These are phyloP conservation scores for Pulveroboletus sp. DNA, from an alignment of 768 basidiomycete genomes.

Conservation along the genomic window DNA sequence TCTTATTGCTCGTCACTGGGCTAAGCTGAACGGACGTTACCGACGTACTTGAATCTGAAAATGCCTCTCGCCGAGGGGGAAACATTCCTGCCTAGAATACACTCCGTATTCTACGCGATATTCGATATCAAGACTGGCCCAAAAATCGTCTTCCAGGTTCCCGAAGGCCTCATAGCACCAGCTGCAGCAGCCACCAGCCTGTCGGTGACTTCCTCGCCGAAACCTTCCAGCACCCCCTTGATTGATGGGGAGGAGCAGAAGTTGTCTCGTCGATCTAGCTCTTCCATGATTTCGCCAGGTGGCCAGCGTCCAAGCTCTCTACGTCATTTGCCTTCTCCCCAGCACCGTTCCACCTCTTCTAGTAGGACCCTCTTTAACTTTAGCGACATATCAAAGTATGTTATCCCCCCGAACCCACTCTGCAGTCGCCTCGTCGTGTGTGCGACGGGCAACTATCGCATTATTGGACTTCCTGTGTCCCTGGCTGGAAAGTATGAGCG, in stretches of 20 bases:
- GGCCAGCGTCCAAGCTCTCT: constrained; percentile 42
- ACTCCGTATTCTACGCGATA: constrained; percentile 90
- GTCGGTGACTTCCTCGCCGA: constrained; percentile 32
- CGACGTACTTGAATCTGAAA: background rate
- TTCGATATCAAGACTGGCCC: constrained; percentile 86
- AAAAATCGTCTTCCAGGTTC: constrained; percentile 89
- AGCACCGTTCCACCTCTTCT: constrained; percentile 46
- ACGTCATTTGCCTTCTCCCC: constrained; percentile 38
- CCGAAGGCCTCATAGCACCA: constrained; percentile 76
- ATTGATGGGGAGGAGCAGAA: constrained; percentile 34
- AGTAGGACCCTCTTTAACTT: constrained; percentile 75
- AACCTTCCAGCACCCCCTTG: constrained; percentile 28
- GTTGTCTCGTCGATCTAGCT: constrained; percentile 49
- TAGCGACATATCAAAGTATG: constrained; percentile 86
- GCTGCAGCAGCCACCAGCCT: constrained; percentile 29
- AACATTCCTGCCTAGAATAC: constrained; percentile 73
- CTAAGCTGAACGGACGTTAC: background rate
- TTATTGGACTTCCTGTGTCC: constrained; percentile 89
- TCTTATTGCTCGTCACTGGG: background rate
- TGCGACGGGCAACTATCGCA: constrained; percentile 72
- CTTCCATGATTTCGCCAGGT: constrained; percentile 44
- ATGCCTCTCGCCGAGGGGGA: constrained; percentile 45
- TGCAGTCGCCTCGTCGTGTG: constrained; percentile 89
- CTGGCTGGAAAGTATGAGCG: constrained; percentile 73
- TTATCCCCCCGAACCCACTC: constrained; percentile 82